These are phyloP conservation scores for Eucalyptus viminalis DNA, from an alignment of 345 rosid genomes.

Conservation along the genomic window DNA sequence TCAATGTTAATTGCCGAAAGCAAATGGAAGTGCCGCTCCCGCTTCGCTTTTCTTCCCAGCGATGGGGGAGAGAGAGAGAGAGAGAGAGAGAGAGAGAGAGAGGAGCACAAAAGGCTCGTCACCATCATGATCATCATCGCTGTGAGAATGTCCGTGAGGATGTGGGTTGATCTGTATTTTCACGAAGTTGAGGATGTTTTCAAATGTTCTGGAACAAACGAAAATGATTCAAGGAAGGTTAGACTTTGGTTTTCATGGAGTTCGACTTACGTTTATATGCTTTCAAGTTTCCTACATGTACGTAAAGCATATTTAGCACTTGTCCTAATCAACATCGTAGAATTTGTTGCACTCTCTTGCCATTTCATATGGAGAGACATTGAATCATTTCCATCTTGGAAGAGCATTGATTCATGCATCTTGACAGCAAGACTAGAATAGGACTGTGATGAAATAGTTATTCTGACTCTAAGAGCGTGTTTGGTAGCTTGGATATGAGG, in stretches of 20 bases:
- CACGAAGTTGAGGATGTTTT: not conserved
- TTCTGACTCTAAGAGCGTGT: not conserved
- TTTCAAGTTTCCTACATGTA: not conserved
- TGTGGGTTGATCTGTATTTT: not conserved
- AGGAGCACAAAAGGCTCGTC: not conserved
- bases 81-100: not conserved
- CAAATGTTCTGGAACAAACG: not conserved
- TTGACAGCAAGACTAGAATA: not conserved
- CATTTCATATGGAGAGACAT: not conserved
- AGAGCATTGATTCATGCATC: not conserved
- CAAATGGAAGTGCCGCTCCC: not conserved
- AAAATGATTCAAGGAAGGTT: not conserved
- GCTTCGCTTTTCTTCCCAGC: not conserved
- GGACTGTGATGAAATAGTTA: not conserved
- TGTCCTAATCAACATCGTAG: not conserved
- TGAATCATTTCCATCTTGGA: not conserved
- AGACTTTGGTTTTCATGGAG: not conserved
- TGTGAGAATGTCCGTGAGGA: not conserved
- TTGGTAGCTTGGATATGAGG: not conserved
- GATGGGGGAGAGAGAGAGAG: not conserved
- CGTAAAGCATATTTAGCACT: not conserved
- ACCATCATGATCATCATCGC: not conserved
- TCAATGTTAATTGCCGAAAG: not conserved
- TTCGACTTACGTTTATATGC: not conserved
- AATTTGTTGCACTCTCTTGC: not conserved